These are phyloP conservation scores for Dendrostoma leiphaemia DNA, from an alignment of 2,329 filamentous ascomycete genomes.

Conservation along the genomic window DNA sequence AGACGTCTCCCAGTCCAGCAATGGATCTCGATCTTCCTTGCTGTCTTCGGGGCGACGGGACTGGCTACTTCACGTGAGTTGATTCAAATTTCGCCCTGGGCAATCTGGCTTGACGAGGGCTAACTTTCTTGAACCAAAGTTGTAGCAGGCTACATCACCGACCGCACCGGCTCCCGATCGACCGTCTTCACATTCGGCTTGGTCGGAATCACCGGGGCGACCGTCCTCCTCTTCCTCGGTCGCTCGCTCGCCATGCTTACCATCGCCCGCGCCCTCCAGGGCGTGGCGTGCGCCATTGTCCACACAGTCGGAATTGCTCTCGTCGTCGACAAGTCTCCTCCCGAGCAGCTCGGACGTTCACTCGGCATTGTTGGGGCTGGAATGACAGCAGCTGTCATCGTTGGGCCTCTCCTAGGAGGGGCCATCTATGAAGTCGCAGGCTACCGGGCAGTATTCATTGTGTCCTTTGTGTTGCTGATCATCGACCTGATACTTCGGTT, in stretches of 20 bases:
- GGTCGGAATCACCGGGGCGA: constrained; percentile 9
- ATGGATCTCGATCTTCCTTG: constrained; percentile 12
- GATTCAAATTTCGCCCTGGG: background rate
- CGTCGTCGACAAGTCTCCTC: constrained; percentile 13
- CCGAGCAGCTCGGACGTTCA: constrained; percentile 9
- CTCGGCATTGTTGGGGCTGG: constrained; percentile 12
- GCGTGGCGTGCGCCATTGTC: constrained; percentile 10
- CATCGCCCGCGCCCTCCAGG: constrained; percentile 8
- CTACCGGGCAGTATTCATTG: constrained; percentile 11
- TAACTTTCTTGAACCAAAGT: background rate
- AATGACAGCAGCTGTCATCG: constrained; percentile 9
- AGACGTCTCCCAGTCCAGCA: background rate
- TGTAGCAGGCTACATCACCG: constrained; percentile 13
- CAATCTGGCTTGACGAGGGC: background rate
- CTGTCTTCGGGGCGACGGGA: constrained; percentile 3
- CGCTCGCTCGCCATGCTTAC: constrained; percentile 10
- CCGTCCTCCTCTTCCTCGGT: constrained; percentile 8
- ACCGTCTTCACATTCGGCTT: constrained; percentile 6
- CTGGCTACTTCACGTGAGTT: constrained; percentile 3
- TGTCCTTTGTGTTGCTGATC: constrained; percentile 11
- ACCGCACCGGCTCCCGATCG: constrained; percentile 11
- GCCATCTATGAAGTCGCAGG: constrained; percentile 9
- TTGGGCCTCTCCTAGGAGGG: constrained; percentile 12
- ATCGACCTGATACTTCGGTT: constrained; percentile 12
- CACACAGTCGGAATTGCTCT: constrained; percentile 15